A percentile compares a stretch with the other conserved stretches of the same genome.
phyloP scores from a whole-genome alignment of 306 rosid genomes.

The Pyrus betulifolia region DNA sequence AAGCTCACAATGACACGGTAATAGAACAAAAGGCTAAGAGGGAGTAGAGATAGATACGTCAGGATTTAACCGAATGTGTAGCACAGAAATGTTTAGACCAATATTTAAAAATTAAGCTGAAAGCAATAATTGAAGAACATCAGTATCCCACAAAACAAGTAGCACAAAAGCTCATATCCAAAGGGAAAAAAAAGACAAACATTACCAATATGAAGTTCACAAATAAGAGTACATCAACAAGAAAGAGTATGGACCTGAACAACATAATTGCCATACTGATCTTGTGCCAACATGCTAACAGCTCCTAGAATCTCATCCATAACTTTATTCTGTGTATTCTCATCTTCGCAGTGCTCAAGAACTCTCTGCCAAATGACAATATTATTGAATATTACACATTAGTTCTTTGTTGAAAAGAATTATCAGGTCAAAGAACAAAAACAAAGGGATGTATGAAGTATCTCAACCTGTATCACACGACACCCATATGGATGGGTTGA shows the following conservation, averaged over 20 bases:
- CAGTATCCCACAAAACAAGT: not conserved
- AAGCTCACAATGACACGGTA: not conserved
- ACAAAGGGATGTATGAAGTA: not conserved
- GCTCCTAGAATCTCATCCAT: conserved; percentile 94
- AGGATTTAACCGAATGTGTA: not conserved
- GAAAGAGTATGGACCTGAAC: conserved; percentile 64
- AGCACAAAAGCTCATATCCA: not conserved
- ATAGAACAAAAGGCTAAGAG: not conserved
- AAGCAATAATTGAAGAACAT: not conserved
- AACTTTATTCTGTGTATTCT: conserved; percentile 61
- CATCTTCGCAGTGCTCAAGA: conserved; percentile 74
- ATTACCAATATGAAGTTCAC: not conserved
- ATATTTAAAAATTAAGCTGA: not conserved
- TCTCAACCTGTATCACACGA: conserved; percentile 78
- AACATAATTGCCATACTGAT: conserved; percentile 94
- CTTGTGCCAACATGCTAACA: conserved; percentile 94
- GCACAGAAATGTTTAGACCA: not conserved
- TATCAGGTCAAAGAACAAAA: not conserved
- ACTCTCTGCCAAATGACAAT: conserved; percentile 57
- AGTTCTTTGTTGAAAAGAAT: not conserved
- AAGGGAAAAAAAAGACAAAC: not conserved
- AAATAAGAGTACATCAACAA: not conserved
- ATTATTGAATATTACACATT: not conserved
- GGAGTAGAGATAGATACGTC: not conserved
- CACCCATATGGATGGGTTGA: conserved; percentile 98